Base-by-base conservation (phyloP, 805 yeast species). In the Metschnikowia sp. region DNA sequence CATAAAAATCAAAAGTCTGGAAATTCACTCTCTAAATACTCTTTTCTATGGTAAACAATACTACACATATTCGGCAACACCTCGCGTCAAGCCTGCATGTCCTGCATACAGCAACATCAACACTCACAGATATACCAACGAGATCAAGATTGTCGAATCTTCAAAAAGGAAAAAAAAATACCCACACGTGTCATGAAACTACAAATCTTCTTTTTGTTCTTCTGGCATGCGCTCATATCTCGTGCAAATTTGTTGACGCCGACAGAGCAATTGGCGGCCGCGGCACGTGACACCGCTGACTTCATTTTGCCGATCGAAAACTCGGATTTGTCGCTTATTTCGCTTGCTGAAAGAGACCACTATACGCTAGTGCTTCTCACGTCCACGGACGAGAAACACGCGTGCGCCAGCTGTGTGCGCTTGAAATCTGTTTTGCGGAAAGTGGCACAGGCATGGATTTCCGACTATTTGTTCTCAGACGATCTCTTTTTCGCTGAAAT, bases 311-410 rank as follows among this genome's bases (percentile, higher is more conserved):
- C 52, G 22, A 40, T 55, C 11, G 22, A 36, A 30, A 40, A 41
- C 39, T 42, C 57, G 10, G 44, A 55, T 35, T 36, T 55, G 13
- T 42, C 51, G 11, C 36, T 44, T 8, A 18, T 55, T 30, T 48
- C 53, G 28, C 52, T 40, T 29, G 46, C 43, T 15, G 30, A 50
- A 15, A 42, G 81, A 42, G 82, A 77, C 40, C 78, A 81, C 61
- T 78, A 63, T 54, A 63, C 81, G 8, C 63, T 84, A 2, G 45
- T 82, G 0, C 62, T 76, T n/a, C 66, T 83, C 36, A 83, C 89
- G 0, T 75, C 87, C 3, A 58, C 75, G 0, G 61, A 60, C 35
- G 66, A 65, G 5, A 58, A 67, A 19, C 72, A 74, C 45, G 68
- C 66, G 0, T 84, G 89, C 54, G 64, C 49, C 0, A 54, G 71